Percentiles rank a stretch among this genome's conserved stretches.
Evolutionary conservation across 495 filamentous ascomycete genomes (phyloP).

Genomic region (Annulohypoxylon moriforme): DNA sequence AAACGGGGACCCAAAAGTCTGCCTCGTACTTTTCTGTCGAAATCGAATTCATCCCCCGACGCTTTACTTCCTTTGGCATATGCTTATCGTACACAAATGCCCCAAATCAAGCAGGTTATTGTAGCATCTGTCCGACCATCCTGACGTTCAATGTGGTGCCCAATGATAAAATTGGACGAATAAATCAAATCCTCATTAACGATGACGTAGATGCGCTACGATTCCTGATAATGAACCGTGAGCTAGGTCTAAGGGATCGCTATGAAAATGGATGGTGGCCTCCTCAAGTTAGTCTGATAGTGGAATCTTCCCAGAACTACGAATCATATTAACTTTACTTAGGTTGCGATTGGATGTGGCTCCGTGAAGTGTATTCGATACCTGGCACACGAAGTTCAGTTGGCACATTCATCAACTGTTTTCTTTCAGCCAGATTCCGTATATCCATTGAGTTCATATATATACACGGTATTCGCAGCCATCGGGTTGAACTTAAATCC

Average conservation of each 20-base stretch:
- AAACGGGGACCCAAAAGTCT: not conserved
- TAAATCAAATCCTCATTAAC: not conserved
- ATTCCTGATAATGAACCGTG: not conserved
- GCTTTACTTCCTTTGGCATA: not conserved
- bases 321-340: not conserved
- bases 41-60: not conserved
- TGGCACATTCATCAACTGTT: too few relatives aligned
- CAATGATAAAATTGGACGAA: not conserved
- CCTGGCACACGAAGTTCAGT: too few relatives aligned
- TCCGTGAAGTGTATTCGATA: not conserved
- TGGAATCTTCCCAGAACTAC: not conserved
- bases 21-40: slow-evolving; percentile 2
- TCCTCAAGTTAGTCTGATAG: slow-evolving; percentile 1
- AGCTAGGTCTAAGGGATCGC: not conserved
- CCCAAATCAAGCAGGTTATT: not conserved
- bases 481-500: too few relatives aligned
- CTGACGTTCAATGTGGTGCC: not conserved
- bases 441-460: too few relatives aligned
- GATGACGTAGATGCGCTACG: not conserved
- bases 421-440: too few relatives aligned
- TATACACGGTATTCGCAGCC: too few relatives aligned
- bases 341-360: not conserved
- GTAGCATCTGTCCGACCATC: slow-evolving; percentile 8
- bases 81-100: not conserved
- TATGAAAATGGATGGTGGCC: not conserved